Base-by-base conservation (phyloP, 129 eudicot species). In the Mikania micrantha region DNA sequence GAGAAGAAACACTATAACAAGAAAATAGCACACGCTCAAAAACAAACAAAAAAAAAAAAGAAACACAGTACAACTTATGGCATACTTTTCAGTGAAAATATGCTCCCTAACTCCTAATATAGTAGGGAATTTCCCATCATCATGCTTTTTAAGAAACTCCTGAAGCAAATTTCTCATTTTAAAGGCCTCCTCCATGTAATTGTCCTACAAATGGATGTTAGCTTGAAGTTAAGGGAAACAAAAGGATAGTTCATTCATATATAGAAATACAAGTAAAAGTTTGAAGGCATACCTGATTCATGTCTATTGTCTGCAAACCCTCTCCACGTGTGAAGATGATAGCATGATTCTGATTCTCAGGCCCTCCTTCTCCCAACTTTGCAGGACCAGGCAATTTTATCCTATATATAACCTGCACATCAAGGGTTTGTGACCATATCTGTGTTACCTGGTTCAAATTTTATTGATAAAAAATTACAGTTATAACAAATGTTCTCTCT, bases 111-210 rank as follows among this genome's bases (percentile, higher is more conserved):
- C 79, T 15, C 97, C 97, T 74, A 91, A 87, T 53, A 91, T 91
- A 0, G 93, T 85, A 61, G 97, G 97, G 69, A 76, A 58, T 72
- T 93, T 81, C 66, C 87, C 87, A 40, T 82, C 91, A 74, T 87
- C 95, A 77, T 92, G 91, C 66, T 79, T 84, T 42, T 60, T 80
- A 38, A 90, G 90, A 73, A 92, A 92, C 68, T 92, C 98, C 84
- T 92, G 81, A 72, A 88, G 96, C 65, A 92, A 77, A 42, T 92
- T 88, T 77, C 98, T 85, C 96, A 92, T 88, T 80, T 92, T 92
- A 24, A 92, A 78, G 47, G 98, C 96, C 77, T 92, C 98, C 80
- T 92, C 98, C 96, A 92, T 81, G 85, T 92, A 92, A 64, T 88
- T 92, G 79, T 92, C 98, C 96, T 90, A 52, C 24, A 79, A 11